Evolutionary conservation across 2,329 filamentous ascomycete genomes (phyloP), one percentile per base, ranked within the genome.

Genomic region (Lecanicillium sp.): DNA sequence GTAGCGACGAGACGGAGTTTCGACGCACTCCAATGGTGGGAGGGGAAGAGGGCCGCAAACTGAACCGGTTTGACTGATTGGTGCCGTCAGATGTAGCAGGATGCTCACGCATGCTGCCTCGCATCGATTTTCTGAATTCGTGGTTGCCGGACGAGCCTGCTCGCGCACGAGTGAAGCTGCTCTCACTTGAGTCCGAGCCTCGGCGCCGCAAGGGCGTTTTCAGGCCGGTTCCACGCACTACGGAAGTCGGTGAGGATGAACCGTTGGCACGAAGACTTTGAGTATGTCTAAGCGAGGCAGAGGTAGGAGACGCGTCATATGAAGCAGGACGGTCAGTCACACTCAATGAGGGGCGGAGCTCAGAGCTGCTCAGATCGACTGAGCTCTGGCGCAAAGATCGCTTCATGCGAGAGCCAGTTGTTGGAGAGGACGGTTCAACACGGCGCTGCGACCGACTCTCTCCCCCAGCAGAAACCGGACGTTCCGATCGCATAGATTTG

Each of bases 111-210:
- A 53, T 27, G 35, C 54, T 57, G 23, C 57, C 54, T 51, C 90
- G 78, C 86, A 95, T 87, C 2, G 86, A 88, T 44, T 73, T 77
- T 49, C 83, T 83, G 72, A 95, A 87, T 1, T 71, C 75, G 45
- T 81, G 77, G 0, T 73, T 73, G 36, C 72, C 65, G 33, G 66
- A 66, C 5, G 64, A 61, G 44, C 68, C 61, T 30, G 75, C 67
- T 52, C 78, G 76, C 36, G 71, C 66, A 23, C 87, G 83, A 59
- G 79, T 85, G 69, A 95, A 95, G 62, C 88, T 95, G 66, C 87
- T 95, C 37, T 87, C 83, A 58, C 84, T 88, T 23, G 78, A 83
- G 55, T 82, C 80, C 0, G 83, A 86, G 15, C 69, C 72, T 9
- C 70, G 75, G 2, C 83, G 75, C 49, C 70, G 67, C 8, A 80